Conservation (phyloP, 768 basidiomycete species). For the Boletus reticuloceps region DNA sequence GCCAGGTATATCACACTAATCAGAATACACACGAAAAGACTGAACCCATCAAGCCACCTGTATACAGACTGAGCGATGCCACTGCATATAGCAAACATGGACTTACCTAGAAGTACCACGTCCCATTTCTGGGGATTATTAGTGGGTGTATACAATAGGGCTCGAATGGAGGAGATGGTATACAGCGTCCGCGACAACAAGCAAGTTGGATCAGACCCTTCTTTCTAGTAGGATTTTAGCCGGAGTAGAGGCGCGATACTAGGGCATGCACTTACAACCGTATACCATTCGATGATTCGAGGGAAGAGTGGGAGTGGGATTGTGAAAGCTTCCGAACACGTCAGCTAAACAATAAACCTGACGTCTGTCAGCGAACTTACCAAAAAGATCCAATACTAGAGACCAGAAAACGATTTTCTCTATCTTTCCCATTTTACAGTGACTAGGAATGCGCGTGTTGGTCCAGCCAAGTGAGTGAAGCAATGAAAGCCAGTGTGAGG, state of each 20-base stretch:
- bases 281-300: constrained; percentile 95
- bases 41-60: constrained; percentile 90
- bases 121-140: constrained; percentile 83
- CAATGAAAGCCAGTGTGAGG: background rate
- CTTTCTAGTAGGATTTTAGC: constrained; percentile 46
- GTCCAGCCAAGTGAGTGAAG: background rate
- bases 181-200: constrained; percentile 71
- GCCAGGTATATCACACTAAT: constrained; percentile 34
- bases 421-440: constrained; percentile 54
- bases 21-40: constrained; percentile 75
- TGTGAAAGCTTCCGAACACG: constrained; percentile 66
- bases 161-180: constrained; percentile 64
- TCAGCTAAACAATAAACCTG: constrained; percentile 8
- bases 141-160: constrained; percentile 58
- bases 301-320: constrained; percentile 96
- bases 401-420: constrained; percentile 88
- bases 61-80: constrained; percentile 5
- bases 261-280: constrained; percentile 45
- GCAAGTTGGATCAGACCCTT: constrained; percentile 65
- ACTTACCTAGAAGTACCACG: constrained; percentile 81
- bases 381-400: constrained; percentile 83
- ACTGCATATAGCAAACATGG: background rate
- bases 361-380: constrained; percentile 33
- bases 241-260: background rate
- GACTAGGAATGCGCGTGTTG: background rate